A percentile compares a stretch with the other conserved stretches of the same genome.
These are phyloP conservation scores for Porodaedalea pini DNA, from an alignment of 1,284 basidiomycete species.

Conservation along the genomic window DNA sequence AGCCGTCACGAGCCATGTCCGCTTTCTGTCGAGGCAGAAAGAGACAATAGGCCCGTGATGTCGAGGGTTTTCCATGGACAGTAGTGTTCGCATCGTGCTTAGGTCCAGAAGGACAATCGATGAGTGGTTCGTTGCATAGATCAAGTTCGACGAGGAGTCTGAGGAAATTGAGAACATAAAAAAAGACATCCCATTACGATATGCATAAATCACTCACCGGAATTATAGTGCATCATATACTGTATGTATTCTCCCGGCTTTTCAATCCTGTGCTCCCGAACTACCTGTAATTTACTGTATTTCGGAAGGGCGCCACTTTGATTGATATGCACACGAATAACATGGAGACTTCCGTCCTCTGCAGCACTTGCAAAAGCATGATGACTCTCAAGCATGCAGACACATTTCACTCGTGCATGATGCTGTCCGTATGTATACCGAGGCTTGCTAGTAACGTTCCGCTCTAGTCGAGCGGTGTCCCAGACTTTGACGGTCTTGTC, in stretches of 20 bases:
- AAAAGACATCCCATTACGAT: slow-evolving; percentile 27
- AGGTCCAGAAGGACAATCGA: slow-evolving; percentile 80
- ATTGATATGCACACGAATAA: slow-evolving; percentile 76
- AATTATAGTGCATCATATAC: slow-evolving; percentile 72
- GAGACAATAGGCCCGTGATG: slow-evolving; percentile 86
- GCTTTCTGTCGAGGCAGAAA: slow-evolving; percentile 78
- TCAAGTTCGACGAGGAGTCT: slow-evolving; percentile 72
- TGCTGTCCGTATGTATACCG: slow-evolving; percentile 76
- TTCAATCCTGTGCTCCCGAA: slow-evolving; percentile 71
- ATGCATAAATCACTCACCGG: slow-evolving; percentile 45
- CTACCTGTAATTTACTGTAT: slow-evolving; percentile 73
- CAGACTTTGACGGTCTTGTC: slow-evolving; percentile 84
- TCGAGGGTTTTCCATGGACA: slow-evolving; percentile 78
- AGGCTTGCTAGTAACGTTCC: slow-evolving; percentile 76
- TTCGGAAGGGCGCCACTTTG: slow-evolving; percentile 66
- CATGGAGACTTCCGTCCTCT: slow-evolving; percentile 81
- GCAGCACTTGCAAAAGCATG: slow-evolving; percentile 89
- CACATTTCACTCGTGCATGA: slow-evolving; percentile 72
- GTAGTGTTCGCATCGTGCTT: slow-evolving; percentile 75
- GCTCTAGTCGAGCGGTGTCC: slow-evolving; percentile 77
- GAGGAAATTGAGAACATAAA: neutral
- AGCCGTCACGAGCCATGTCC: slow-evolving; percentile 85
- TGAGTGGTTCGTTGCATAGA: slow-evolving; percentile 84
- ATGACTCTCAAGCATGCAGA: slow-evolving; percentile 79
- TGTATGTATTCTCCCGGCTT: slow-evolving; percentile 72